Evolutionary conservation across 805 yeast species (phyloP), one percentile per base, ranked within the genome.

Genomic region (Pichia scutulata): DNA sequence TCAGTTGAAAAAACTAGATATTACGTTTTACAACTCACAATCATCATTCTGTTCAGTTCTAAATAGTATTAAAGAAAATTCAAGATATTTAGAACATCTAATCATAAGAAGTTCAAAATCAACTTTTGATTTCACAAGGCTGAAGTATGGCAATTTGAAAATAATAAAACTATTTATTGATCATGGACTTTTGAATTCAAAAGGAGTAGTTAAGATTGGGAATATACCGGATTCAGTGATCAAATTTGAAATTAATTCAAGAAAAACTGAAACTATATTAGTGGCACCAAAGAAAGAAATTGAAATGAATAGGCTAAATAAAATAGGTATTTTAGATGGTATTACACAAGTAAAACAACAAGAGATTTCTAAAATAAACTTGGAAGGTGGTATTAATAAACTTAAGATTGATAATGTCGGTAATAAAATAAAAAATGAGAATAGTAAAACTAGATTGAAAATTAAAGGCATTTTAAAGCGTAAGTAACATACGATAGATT

Each of bases 321-420:
- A n/a, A 21, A 21, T 44, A 8, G 52, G 52, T 3, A 49, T 49
- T 22, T 41, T 49, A 9, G 43, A 45, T 13, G 39, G 46, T n/a
- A 33, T 49, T 12, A 49, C 49, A 2, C 43, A 46, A 10, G 3
- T 49, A 3, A 49, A 26, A 26, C 46, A 49, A 28, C 22, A 14
- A 14, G 52, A 49, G 19, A n/a, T 40, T 18, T 7, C 37, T 8
- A 41, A 41, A n/a, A 33, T 49, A 5, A 45, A 49, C 25, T 23
- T 45, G 10, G 52, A 44, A 24, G 10, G 8, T 4, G 39, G 49
- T 12, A 26, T 49, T 39, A 28, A 37, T 19, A 49, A 44, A 18
- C 18, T 49, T 5, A 49, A 45, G 19, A 45, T 49, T 9, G 46
- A 49, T 22, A 49, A 46, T 49, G 46, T 46, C 4, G 22, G 43